Conservation (phyloP, 1,284 basidiomycete species). For the Austropuccinia psidii region DNA sequence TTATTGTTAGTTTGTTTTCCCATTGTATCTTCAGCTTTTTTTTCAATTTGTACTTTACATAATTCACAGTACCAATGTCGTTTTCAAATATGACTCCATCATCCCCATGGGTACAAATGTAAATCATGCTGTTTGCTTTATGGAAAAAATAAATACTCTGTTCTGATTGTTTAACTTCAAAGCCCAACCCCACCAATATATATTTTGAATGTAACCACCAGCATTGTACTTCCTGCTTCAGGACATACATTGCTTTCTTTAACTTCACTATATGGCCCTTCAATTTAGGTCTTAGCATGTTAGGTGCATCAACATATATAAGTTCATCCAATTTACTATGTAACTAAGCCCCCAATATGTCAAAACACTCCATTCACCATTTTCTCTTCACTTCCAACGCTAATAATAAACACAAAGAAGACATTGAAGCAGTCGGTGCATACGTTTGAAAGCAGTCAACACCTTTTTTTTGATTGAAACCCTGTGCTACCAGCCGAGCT, state of each 20-base stretch:
- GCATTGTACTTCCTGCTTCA: not conserved
- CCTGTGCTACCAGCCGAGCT: not conserved
- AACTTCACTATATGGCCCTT: not conserved
- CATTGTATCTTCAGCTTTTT: not conserved
- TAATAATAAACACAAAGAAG: not conserved
- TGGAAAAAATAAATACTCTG: not conserved
- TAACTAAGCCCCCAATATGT: conserved; percentile 11
- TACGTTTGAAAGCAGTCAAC: not conserved
- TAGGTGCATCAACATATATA: conserved; percentile 2
- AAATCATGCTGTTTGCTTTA: not conserved
- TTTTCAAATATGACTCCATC: conserved; percentile 12
- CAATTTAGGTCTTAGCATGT: not conserved
- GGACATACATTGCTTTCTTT: conserved; percentile 4
- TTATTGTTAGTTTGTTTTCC: not conserved
- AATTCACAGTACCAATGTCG: no score
- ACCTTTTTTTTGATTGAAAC: not conserved
- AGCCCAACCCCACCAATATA: not conserved
- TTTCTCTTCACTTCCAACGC: not conserved
- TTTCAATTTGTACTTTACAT: not conserved
- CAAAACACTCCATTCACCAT: conserved; percentile 13
- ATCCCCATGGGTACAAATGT: conserved; percentile 9
- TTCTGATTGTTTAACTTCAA: not conserved
- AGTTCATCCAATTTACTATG: conserved; percentile 17
- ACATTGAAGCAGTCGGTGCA: conserved; percentile 6
- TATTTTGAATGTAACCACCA: conserved; percentile 1